Evolutionary conservation across 768 basidiomycete species (phyloP).

Genomic region (Pleurotus eryngii): DNA sequence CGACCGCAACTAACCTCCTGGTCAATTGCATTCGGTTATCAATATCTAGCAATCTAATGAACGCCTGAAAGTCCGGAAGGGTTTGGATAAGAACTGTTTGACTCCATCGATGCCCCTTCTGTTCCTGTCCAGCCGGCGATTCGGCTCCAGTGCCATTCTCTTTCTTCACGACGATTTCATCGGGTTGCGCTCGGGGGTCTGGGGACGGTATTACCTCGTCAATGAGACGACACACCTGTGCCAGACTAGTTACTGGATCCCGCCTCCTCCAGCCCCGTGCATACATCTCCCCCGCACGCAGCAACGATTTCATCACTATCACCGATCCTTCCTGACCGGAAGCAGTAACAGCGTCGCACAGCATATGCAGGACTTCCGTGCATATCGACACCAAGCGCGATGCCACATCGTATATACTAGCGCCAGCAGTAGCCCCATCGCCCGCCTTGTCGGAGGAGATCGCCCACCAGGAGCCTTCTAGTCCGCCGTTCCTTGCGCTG

Average conservation of each 20-base stretch:
- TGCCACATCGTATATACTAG: background rate
- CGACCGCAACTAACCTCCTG: conserved; percentile 52
- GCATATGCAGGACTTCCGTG: background rate
- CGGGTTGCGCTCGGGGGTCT: conserved; percentile 11
- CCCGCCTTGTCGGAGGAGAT: background rate
- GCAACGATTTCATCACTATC: conserved; percentile 5
- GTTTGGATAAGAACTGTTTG: conserved; percentile 53
- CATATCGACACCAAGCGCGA: background rate
- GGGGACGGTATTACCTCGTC: conserved; percentile 51
- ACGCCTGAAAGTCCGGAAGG: conserved; percentile 49
- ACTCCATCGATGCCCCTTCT: conserved; percentile 42
- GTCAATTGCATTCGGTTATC: conserved; percentile 53
- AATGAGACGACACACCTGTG: conserved; percentile 53
- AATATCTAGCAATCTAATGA: conserved; percentile 55
- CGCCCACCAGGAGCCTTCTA: conserved; percentile 4
- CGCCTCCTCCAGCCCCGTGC: background rate
- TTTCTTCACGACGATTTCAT: conserved; percentile 1
- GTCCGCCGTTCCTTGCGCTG: background rate
- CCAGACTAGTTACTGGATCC: background rate
- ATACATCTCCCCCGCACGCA: background rate
- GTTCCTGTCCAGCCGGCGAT: conserved; percentile 22
- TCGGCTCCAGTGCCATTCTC: background rate
- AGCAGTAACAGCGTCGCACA: background rate
- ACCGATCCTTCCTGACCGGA: background rate
- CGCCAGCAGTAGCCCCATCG: background rate